Evolutionary conservation across 768 basidiomycete species (phyloP), one percentile per base, ranked within the genome.

Genomic region (Leucocoprinus birnbaumii): DNA sequence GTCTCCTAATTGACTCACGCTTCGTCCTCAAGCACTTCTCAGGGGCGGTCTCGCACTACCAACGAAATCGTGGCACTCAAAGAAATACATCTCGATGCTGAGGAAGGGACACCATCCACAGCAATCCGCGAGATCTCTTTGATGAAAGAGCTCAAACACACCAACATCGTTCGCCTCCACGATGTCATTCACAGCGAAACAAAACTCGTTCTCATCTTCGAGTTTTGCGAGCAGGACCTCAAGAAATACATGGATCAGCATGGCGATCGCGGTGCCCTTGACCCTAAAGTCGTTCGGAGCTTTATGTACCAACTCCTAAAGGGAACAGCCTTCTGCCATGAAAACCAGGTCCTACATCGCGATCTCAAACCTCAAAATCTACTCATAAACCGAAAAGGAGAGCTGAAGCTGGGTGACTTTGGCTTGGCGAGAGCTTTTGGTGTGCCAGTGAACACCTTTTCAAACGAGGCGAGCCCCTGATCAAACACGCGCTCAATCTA

Each of bases 221-320:
- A 99, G 73, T 98, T 84, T 68, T 97, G 94, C 71, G 97, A 99
- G 64, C 92, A 95, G 71, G 97, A 99, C 73, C 80, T 99, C 44
- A 99, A 99, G 72, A 94, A 94, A 68, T 98, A 98, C 71, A 99
- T 99, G 97, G 97, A 99, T 69, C 88, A 91, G 34, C 88, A 97
- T 63, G 97, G 97, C 53, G 94, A 98, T 61, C 85, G 95, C 42
- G 94, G 97, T 51, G 94, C 96, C 3, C 80, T 99, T 41, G 94
- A 97, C 59, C 85, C 91, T 16, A 79, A 80, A 43, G 94, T 91
- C 3, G 94, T 98, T 57, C 87, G 92, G 55, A 94, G 91, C 66
- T 99, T 99, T 73, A 97, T 98, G 89, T 96, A 89, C 70, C 97
- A 99, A 68, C 83, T 98, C 21, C 79, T 98, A 61, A 95, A 93